These are phyloP conservation scores for Ustilago crameri DNA, from an alignment of 1,284 basidiomycete species.

Conservation along the genomic window DNA sequence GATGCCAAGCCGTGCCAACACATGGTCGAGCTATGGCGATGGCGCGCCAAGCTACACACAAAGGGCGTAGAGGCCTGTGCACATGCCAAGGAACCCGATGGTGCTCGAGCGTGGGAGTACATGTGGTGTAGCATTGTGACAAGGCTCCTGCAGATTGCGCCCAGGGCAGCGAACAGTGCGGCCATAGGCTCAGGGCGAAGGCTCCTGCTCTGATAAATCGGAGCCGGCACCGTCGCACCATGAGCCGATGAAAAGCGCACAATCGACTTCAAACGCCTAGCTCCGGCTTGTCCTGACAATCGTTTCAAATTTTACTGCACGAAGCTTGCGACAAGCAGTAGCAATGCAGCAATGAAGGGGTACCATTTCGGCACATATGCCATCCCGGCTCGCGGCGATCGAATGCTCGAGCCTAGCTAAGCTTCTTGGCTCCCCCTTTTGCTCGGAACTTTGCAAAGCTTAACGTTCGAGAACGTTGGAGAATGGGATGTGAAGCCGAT, in stretches of 20 bases:
- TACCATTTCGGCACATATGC: too few relatives aligned
- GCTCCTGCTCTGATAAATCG: not conserved
- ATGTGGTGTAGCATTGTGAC: not conserved
- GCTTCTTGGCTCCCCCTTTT: constrained; percentile 8
- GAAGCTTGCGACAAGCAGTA: too few relatives aligned
- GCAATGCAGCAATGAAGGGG: too few relatives aligned
- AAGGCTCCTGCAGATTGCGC: constrained; percentile 1
- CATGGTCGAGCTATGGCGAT: not conserved
- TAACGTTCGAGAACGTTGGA: too few relatives aligned
- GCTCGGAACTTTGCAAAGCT: not conserved
- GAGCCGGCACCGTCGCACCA: too few relatives aligned
- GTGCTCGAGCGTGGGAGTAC: constrained; percentile 1
- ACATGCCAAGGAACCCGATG: not conserved
- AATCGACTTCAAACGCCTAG: too few relatives aligned
- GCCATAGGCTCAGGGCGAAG: not conserved
- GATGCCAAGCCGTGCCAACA: constrained; percentile 13
- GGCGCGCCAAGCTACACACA: constrained; percentile 8
- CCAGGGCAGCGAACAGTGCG: constrained; percentile 27
- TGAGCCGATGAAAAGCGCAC: not conserved
- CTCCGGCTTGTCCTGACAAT: too few relatives aligned
- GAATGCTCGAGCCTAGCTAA: constrained; percentile 2
- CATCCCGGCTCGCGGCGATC: too few relatives aligned
- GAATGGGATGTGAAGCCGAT: too few relatives aligned
- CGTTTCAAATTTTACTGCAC: too few relatives aligned
- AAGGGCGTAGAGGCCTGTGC: not conserved